phyloP scores from a whole-genome alignment of 2,329 filamentous ascomycete genomes.

The Cladorrhinum sp. region DNA sequence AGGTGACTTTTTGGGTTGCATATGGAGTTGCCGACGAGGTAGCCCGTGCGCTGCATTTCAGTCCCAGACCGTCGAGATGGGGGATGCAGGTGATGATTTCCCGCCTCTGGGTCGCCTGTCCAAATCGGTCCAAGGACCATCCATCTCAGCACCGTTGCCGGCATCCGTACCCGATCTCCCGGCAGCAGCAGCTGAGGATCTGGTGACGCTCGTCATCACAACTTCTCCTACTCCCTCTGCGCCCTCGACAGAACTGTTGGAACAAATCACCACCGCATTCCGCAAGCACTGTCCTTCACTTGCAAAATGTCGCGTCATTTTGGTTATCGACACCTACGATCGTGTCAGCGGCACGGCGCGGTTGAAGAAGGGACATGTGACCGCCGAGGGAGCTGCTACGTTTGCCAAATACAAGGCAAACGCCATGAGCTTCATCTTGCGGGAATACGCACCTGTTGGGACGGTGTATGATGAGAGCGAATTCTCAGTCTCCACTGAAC shows the following conservation, averaged over 20 bases:
- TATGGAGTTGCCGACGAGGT: not conserved
- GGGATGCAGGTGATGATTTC: not conserved
- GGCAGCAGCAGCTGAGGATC: slow-evolving; percentile 1
- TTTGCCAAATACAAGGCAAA: slow-evolving; percentile 47
- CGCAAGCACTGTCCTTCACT: slow-evolving; percentile 40
- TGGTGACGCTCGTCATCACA: slow-evolving; percentile 48
- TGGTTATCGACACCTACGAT: slow-evolving; percentile 53
- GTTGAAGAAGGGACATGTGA: slow-evolving; percentile 54
- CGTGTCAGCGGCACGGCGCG: slow-evolving; percentile 42
- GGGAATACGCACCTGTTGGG: slow-evolving; percentile 25
- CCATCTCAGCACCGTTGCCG: not conserved
- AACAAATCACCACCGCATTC: slow-evolving; percentile 46
- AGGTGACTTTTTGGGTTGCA: not conserved
- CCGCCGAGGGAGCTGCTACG: slow-evolving; percentile 40
- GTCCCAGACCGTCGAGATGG: not conserved
- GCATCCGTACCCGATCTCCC: too few relatives aligned
- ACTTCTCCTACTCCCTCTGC: slow-evolving; percentile 55
- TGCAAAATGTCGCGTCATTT: slow-evolving; percentile 43
- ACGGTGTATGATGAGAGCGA: slow-evolving; percentile 2
- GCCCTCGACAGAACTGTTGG: slow-evolving; percentile 51
- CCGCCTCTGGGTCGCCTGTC: not conserved
- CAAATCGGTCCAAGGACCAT: too few relatives aligned
- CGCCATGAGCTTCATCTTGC: slow-evolving; percentile 41
- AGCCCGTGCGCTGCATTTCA: not conserved
- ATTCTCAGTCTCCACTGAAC: slow-evolving; percentile 25